Evolutionary conservation across 352 stramenopile genomes (phyloP).

Genomic region (Thalassiosira livingstoniorum): DNA sequence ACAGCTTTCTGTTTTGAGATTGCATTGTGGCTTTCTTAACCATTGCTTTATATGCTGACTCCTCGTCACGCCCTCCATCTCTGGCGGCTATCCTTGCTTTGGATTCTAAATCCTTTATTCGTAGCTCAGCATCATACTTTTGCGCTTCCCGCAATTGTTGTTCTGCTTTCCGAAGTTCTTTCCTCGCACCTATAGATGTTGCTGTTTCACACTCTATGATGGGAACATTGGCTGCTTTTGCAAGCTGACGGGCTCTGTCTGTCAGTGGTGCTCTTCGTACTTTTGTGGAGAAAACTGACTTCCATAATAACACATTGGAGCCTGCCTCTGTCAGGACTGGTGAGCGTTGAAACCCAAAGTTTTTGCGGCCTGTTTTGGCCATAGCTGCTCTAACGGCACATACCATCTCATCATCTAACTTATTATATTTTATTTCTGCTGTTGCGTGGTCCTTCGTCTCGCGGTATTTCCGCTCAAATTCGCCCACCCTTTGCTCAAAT

Average conservation of each 20-base stretch:
- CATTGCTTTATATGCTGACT: not conserved
- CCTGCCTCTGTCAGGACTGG: not conserved
- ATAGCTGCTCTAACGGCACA: not conserved
- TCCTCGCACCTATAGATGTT: not conserved
- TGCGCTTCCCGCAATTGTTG: not conserved
- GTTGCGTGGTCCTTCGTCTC: not conserved
- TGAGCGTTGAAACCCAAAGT: not conserved
- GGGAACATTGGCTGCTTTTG: too few relatives aligned
- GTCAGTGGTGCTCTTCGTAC: not conserved
- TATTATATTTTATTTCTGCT: not conserved
- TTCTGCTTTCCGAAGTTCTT: not conserved
- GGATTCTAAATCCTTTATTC: not conserved
- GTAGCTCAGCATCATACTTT: not conserved
- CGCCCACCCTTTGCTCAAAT: not conserved
- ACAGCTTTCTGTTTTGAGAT: slow-evolving; percentile 5
- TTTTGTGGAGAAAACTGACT: not conserved
- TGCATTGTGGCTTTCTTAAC: not conserved
- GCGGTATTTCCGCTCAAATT: not conserved
- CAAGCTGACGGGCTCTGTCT: not conserved
- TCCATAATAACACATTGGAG: not conserved
- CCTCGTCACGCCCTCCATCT: not conserved
- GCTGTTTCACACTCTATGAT: too few relatives aligned
- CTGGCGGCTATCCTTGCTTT: not conserved
- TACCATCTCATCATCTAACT: not conserved
- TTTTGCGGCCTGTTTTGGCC: not conserved